Evolutionary conservation across 768 basidiomycete genomes (phyloP).

Genomic region (Macrocybe gigantea): DNA sequence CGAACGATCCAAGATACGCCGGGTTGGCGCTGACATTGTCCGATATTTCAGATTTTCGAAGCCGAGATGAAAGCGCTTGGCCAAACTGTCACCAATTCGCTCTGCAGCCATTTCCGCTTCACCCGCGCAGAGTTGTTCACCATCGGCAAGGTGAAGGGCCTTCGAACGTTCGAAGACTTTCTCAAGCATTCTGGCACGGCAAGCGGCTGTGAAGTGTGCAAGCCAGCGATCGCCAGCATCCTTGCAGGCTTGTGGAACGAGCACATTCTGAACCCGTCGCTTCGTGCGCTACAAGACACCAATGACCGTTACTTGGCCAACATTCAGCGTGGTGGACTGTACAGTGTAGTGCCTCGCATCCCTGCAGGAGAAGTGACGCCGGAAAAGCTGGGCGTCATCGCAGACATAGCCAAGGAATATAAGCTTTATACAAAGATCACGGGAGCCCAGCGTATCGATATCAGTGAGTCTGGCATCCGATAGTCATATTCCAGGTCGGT

Average conservation of each 20-base stretch:
- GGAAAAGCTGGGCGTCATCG: slow-evolving; percentile 59
- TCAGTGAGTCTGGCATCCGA: neutral
- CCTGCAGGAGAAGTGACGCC: slow-evolving; percentile 68
- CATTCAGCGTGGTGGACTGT: slow-evolving; percentile 68
- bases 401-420: slow-evolving; percentile 63
- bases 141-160: slow-evolving; percentile 56
- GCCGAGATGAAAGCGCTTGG: slow-evolving; percentile 67
- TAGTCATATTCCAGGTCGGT: slow-evolving; percentile 36
- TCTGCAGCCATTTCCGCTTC: slow-evolving; percentile 64
- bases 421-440: slow-evolving; percentile 52
- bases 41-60: slow-evolving; percentile 34
- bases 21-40: too few relatives aligned
- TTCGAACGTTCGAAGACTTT: slow-evolving; percentile 49
- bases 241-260: slow-evolving; percentile 51
- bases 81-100: slow-evolving; percentile 45
- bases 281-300: slow-evolving; percentile 68
- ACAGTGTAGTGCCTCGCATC: slow-evolving; percentile 67
- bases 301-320: slow-evolving; percentile 70
- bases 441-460: slow-evolving; percentile 1
- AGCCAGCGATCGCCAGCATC: slow-evolving; percentile 57
- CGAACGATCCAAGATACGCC: too few relatives aligned
- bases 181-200: slow-evolving; percentile 46
- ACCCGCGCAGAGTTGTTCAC: slow-evolving; percentile 63
- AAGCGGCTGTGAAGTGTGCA: slow-evolving; percentile 70
- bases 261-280: slow-evolving; percentile 53